Base-by-base conservation (phyloP, 1,284 basidiomycete genomes). In the Taiwanofungus camphoratus region DNA sequence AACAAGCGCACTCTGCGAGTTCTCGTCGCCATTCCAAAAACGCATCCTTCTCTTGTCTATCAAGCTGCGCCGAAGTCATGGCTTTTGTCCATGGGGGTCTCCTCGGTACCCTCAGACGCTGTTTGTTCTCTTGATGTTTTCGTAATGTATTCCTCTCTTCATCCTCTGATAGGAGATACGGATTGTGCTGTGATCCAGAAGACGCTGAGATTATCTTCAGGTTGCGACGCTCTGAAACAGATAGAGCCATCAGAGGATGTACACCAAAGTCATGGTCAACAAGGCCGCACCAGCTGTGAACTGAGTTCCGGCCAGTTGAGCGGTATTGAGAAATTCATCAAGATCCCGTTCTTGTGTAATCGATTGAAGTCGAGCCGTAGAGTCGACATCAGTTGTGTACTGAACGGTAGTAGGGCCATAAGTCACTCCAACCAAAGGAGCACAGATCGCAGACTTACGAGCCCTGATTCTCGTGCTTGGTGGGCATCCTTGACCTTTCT, bases 211-310 rank as follows among this genome's bases (percentile, higher is more conserved):
- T 83, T 45, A 99, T 87, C 57, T 91, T 91, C 50, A 96, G 80
- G 66, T 94, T 98, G 44, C 92, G 77, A 41, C 92, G 79, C 63
- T 98, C 96, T 89, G 60, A 20, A 44, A 26, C 42, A 48, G 30
- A n/a, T n/a, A n/a, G n/a, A n/a, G n/a, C n/a, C n/a, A n/a, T n/a
- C n/a, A n/a, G n/a, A n/a, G n/a, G n/a, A n/a, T n/a, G n/a, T n/a
- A n/a, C n/a, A n/a, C n/a, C n/a, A n/a, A n/a, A n/a, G n/a, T n/a
- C n/a, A n/a, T n/a, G n/a, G n/a, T n/a, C n/a, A n/a, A n/a, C n/a
- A n/a, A n/a, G n/a, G n/a, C n/a, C 77, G 39, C 50, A 92, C 92
- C 92, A 27, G 93, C 96, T n/a, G 92, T 93, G 60, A 99, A 99
- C 58, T 99, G 92, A 12, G 86, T 87, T 41, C 90, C 95, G 16